Conservation (phyloP, 495 filamentous ascomycete species). For the Letharia columbiana region DNA sequence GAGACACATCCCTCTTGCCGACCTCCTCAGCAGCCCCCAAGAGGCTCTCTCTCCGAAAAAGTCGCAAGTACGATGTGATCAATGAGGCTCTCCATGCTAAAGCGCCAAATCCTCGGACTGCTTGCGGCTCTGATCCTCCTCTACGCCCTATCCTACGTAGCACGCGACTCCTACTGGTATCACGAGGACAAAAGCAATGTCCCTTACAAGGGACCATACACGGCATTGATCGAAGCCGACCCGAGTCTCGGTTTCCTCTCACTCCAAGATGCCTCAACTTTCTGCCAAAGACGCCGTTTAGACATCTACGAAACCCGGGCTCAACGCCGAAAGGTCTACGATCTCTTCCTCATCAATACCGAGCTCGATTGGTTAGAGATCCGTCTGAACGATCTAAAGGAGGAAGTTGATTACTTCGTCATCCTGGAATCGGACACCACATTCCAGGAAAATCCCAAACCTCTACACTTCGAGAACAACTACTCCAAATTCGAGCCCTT, state of each 20-base stretch:
- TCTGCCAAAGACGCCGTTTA: conserved; percentile 20
- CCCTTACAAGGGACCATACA: neutral
- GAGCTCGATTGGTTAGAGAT: conserved; percentile 53
- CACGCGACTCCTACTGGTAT: neutral
- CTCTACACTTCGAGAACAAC: conserved; percentile 38
- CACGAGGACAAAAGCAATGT: neutral
- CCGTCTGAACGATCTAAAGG: conserved; percentile 42
- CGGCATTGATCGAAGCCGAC: neutral
- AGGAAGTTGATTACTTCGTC: conserved; percentile 49
- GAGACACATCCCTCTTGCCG: neutral
- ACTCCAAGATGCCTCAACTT: conserved; percentile 13
- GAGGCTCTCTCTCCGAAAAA: neutral
- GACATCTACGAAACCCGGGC: conserved; percentile 20
- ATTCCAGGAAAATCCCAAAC: conserved; percentile 44
- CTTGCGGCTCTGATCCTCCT: neutral
- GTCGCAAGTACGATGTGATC: neutral
- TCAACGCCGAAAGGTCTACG: conserved; percentile 42
- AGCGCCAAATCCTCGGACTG: neutral
- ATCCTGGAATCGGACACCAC: conserved; percentile 44
- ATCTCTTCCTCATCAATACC: conserved; percentile 46
- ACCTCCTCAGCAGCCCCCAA: neutral
- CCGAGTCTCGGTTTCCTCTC: conserved; percentile 10
- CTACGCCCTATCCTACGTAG: neutral
- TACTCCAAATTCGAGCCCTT: conserved; percentile 35
- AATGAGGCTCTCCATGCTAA: neutral